Base-by-base conservation (phyloP, 345 rosid species). In the Barbarea vulgaris region DNA sequence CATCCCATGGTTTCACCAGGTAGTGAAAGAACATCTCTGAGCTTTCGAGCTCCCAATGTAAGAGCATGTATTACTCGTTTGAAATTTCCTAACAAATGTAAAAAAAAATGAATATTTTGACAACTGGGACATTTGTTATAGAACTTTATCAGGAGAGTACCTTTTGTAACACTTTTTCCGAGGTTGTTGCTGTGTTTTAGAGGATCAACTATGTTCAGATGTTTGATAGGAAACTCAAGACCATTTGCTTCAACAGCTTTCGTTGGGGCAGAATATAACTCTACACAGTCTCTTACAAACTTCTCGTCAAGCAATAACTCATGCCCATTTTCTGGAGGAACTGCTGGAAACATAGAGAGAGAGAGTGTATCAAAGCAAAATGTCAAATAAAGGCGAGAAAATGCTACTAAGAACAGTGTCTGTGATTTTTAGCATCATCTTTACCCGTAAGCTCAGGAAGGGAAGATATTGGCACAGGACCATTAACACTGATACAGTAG, bases 161-260 rank as follows among this genome's bases (percentile, higher is more conserved):
- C 97, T 90, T 81, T 81, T 75, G 87, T 85, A 59, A 95, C 93
- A 74, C 98, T 90, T 51, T 91, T 96, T 15, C 97, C 97, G 9
- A 94, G 87, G 84, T 94, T 94, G 83, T 94, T 95, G 81, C 78
- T 85, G 67, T 80, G 86, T 71, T 83, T 90, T 57, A 92, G 69
- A 72, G 99, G 97, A 87, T 92, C 99, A 60, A 95, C 48, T 58
- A 95, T 87, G 80, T 90, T 95, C 48, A 95, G 79, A 81, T 85
- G 82, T 84, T 83, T 92, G 55, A 77, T 64, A 66, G 82, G 85
- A 72, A 92, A 95, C 27, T 56, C 81, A 36, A 61, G 58, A 64
- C 81, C 76, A 25, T 77, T 71, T 52, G 66, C 65, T 77, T 88
- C 88, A 11, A 54, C 66, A 52, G 80, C 69, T 53, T 66, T 84